These are phyloP conservation scores for Vigna radiata DNA, from an alignment of 306 rosid genomes.

Conservation along the genomic window DNA sequence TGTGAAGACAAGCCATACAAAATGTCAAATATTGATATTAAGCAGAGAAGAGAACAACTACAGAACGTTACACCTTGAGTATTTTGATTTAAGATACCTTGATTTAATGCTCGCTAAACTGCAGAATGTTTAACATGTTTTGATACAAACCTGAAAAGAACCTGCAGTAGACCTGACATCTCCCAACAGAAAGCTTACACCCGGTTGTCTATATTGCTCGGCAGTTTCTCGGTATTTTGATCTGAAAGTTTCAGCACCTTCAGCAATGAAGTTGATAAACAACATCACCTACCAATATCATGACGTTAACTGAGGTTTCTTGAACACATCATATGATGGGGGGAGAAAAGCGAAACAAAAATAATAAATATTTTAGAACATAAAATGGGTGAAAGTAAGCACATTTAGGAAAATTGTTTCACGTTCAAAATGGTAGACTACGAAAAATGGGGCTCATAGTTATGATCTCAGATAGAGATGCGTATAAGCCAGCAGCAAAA, in stretches of 20 bases:
- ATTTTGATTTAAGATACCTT: neutral
- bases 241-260: constrained; percentile 62
- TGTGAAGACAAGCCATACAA: constrained; percentile 40
- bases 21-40: constrained; percentile 30
- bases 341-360: neutral
- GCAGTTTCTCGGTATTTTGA: constrained; percentile 72
- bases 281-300: constrained; percentile 67
- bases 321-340: neutral
- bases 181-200: constrained; percentile 73
- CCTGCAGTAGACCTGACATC: constrained; percentile 71
- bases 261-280: constrained; percentile 70
- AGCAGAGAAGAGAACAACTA: constrained; percentile 3
- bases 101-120: neutral
- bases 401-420: neutral
- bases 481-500: too few relatives aligned
- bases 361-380: neutral
- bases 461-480: too few relatives aligned
- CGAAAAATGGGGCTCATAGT: neutral
- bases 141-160: constrained; percentile 74
- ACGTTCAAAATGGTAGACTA: neutral
- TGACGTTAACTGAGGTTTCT: constrained; percentile 34
- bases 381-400: neutral
- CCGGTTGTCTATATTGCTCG: constrained; percentile 65
- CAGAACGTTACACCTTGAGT: neutral
- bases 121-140: constrained; percentile 18